Conservation (phyloP, 1,284 basidiomycete species). For the Marasmius sp. region DNA sequence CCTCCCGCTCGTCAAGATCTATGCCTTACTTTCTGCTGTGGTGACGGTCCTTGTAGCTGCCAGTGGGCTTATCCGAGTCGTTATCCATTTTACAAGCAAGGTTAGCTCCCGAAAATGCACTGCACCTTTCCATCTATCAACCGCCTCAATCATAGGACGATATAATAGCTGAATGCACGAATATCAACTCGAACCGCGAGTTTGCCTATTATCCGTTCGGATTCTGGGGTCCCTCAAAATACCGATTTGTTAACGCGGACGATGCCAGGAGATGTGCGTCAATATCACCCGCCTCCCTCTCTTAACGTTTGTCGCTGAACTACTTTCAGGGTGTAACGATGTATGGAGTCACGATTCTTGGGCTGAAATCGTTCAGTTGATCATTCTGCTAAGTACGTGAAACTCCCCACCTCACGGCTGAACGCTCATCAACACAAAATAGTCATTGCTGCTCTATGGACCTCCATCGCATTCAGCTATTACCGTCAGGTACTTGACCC, state of each 20-base stretch:
- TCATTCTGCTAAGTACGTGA: conserved; percentile 49
- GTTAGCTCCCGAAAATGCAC: conserved; percentile 27
- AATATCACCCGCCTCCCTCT: not conserved
- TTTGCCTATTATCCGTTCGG: conserved; percentile 35
- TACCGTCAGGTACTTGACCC: conserved; percentile 74
- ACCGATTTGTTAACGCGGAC: conserved; percentile 28
- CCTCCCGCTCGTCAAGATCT: conserved; percentile 50
- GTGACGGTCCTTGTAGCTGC: conserved; percentile 53
- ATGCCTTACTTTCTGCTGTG: conserved; percentile 52
- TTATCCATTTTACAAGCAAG: conserved; percentile 72
- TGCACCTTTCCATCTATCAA: not conserved
- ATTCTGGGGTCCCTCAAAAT: conserved; percentile 44
- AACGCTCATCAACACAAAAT: conserved; percentile 2
- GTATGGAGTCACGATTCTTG: conserved; percentile 61
- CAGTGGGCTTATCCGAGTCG: conserved; percentile 52
- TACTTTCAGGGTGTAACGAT: conserved; percentile 49
- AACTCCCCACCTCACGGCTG: not conserved
- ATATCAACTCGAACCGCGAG: conserved; percentile 30
- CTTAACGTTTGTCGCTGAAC: not conserved
- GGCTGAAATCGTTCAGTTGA: conserved; percentile 58
- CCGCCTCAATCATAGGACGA: conserved; percentile 35
- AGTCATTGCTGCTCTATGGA: conserved; percentile 61
- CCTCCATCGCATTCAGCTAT: conserved; percentile 61
- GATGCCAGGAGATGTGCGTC: conserved; percentile 50
- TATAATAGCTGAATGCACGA: conserved; percentile 51